Evolutionary conservation across 192 early-diverging fungal genomes (phyloP).

Genomic region (Gaertneriomyces semiglobifer): DNA sequence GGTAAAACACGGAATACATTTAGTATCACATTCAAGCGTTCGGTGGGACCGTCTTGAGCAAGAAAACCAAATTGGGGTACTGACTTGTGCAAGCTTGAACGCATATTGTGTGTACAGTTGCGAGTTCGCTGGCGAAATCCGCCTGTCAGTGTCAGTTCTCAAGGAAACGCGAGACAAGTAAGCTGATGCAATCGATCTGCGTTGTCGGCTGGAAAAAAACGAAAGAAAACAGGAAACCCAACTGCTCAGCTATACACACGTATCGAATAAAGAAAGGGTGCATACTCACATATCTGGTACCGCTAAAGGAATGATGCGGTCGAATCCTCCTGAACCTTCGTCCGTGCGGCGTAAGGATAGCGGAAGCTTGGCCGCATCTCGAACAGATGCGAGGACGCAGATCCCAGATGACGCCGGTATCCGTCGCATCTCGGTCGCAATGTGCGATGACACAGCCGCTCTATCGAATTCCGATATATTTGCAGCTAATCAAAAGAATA

Average conservation of each 20-base stretch:
- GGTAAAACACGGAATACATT: background rate
- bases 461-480: constrained; percentile 21
- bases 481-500: background rate
- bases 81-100: constrained; percentile 5
- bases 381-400: constrained; percentile 19
- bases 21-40: background rate
- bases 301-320: constrained; percentile 20
- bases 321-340: constrained; percentile 20
- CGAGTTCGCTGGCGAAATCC: no score
- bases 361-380: constrained; percentile 7
- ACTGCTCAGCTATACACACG: background rate
- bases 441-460: constrained; percentile 15
- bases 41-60: no score
- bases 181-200: constrained; percentile 8
- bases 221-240: background rate
- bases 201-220: constrained; percentile 15
- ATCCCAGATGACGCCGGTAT: constrained; percentile 9
- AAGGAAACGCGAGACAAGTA: constrained; percentile 4
- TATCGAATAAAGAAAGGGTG: no score
- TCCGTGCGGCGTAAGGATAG: background rate
- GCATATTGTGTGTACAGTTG: background rate
- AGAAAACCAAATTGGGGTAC: background rate
- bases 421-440: constrained; percentile 6
- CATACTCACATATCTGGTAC: constrained; percentile 15
- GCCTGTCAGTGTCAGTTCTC: background rate